Conservation (phyloP, 306 rosid genomes). For the Medicago truncatula region MtrunA17r5.0-ANR NC_053043.1:23709501-23710000, state of each 20-base stretch:
- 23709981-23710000: conserved; percentile 9
- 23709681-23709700: background rate
- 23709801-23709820: conserved; percentile 54
- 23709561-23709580: too few species aligned
- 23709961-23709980: conserved; percentile 43
- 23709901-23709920: conserved; percentile 51
- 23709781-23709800: conserved; percentile 65
- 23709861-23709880: background rate
- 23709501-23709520: too few species aligned
- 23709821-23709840: conserved; percentile 33
- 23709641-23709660: too few species aligned
- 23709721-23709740: conserved; percentile 91
- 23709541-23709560: too few species aligned
- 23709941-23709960: conserved; percentile 51
- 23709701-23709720: conserved; percentile 58
- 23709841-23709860: background rate
- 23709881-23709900: background rate
- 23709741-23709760: conserved; percentile 98
- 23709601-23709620: too few species aligned
- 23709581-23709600: too few species aligned
- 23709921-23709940: conserved; percentile 40
- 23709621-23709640: too few species aligned
- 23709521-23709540: too few species aligned
- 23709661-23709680: too few species aligned
- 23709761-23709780: conserved; percentile 94